Percentiles rank a stretch among this genome's conserved stretches.
These are phyloP conservation scores for Sporothrix humicola DNA, from an alignment of 2,329 filamentous ascomycete genomes.

Conservation along the genomic window DNA sequence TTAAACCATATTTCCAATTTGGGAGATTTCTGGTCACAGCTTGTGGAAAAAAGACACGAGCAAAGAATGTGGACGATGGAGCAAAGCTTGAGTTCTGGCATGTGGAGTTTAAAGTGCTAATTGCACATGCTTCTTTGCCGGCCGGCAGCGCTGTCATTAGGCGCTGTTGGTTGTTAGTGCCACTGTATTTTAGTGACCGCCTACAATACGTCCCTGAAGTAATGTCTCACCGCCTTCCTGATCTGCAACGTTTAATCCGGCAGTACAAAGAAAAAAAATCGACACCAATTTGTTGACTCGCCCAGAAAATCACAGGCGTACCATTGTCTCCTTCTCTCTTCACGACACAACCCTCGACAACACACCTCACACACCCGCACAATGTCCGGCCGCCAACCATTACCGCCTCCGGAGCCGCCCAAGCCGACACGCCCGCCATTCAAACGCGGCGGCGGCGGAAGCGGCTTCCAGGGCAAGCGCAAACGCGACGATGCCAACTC, in stretches of 20 bases:
- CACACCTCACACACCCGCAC: neutral
- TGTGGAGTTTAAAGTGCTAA: neutral
- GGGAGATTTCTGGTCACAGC: neutral
- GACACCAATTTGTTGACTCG: neutral
- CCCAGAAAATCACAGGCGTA: no score
- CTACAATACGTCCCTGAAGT: neutral
- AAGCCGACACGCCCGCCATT: conserved; percentile 30
- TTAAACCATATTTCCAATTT: neutral
- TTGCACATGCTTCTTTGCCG: neutral
- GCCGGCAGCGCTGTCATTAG: neutral
- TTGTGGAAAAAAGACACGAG: neutral
- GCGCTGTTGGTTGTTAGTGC: neutral
- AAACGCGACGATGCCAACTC: conserved; percentile 33
- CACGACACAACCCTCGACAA: neutral
- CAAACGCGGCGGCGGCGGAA: neutral
- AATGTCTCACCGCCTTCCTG: conserved; percentile 24
- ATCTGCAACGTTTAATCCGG: conserved; percentile 18
- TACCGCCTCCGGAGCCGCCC: conserved; percentile 29
- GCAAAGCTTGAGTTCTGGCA: neutral
- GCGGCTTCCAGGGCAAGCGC: conserved; percentile 31
- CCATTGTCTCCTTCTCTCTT: neutral
- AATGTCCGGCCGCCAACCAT: conserved; percentile 31
- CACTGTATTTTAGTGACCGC: conserved; percentile 16
- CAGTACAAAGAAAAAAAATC: conserved; percentile 30
- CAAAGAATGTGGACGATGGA: neutral